Evolutionary conservation across 1,284 basidiomycete species (phyloP).

Genomic region (Erythrobasidium hasegawianum): DNA sequence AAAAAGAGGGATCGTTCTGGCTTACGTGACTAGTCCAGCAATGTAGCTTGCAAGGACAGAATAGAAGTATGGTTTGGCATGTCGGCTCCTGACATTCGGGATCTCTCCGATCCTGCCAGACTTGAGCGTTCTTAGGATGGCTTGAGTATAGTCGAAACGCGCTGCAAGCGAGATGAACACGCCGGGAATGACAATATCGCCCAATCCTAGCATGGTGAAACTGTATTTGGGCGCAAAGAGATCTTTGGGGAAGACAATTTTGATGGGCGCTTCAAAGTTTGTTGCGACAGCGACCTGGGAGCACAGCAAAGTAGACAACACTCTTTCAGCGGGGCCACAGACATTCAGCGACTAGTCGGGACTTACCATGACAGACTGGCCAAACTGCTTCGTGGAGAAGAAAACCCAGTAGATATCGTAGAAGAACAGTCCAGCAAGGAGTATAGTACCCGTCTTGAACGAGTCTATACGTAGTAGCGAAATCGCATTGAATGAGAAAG

Average conservation of each 20-base stretch:
- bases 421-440: constrained; percentile 74
- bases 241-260: constrained; percentile 73
- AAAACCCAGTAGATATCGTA: constrained; percentile 74
- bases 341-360: constrained; percentile 45
- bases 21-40: constrained; percentile 53
- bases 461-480: constrained; percentile 63
- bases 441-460: constrained; percentile 78
- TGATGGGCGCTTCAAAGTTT: constrained; percentile 88
- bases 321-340: constrained; percentile 53
- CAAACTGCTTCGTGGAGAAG: constrained; percentile 55
- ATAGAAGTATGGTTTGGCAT: constrained; percentile 73
- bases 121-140: constrained; percentile 50
- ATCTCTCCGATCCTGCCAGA: constrained; percentile 34
- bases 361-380: constrained; percentile 40
- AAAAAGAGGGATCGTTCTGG: not conserved
- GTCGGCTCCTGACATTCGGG: constrained; percentile 46
- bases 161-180: constrained; percentile 82
- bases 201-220: constrained; percentile 83
- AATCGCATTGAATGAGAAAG: constrained; percentile 21
- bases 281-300: constrained; percentile 76
- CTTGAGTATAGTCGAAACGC: constrained; percentile 69
- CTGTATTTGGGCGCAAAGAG: constrained; percentile 55
- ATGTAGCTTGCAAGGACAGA: constrained; percentile 71
- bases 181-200: constrained; percentile 79
- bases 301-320: too few species aligned